These are phyloP conservation scores for Coprinopsis sp. DNA, from an alignment of 768 basidiomycete genomes.

Conservation along the genomic window DNA sequence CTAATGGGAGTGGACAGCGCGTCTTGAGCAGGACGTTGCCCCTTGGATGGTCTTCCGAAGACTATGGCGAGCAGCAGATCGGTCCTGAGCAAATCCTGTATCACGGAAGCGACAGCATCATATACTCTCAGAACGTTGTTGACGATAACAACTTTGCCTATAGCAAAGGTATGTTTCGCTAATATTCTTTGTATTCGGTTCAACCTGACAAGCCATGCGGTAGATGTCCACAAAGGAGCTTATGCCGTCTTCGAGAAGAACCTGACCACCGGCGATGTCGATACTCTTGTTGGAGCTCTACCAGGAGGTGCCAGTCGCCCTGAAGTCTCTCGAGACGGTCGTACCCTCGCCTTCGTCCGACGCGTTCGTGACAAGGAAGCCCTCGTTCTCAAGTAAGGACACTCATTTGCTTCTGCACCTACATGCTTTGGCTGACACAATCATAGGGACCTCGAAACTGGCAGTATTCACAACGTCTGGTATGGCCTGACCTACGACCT, in stretches of 20 bases:
- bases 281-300: slow-evolving; percentile 47
- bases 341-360: slow-evolving; percentile 70
- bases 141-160: slow-evolving; percentile 53
- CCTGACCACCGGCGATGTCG: slow-evolving; percentile 48
- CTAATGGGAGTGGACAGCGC: slow-evolving; percentile 45
- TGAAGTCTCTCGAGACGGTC: slow-evolving; percentile 61
- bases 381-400: slow-evolving; percentile 65
- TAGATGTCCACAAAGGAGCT: slow-evolving; percentile 67
- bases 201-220: too few relatives aligned
- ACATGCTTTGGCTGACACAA: not conserved
- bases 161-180: slow-evolving; percentile 66
- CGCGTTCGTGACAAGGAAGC: slow-evolving; percentile 70
- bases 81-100: slow-evolving; percentile 71
- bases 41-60: slow-evolving; percentile 51
- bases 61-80: slow-evolving; percentile 68
- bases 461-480: slow-evolving; percentile 62
- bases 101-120: slow-evolving; percentile 50
- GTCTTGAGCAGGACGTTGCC: slow-evolving; percentile 56
- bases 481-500: slow-evolving; percentile 67
- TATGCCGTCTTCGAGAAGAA: slow-evolving; percentile 69
- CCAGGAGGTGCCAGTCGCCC: slow-evolving; percentile 75
- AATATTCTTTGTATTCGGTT: too few relatives aligned
- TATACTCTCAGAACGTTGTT: slow-evolving; percentile 61
- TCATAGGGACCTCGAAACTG: slow-evolving; percentile 61
- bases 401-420: not conserved